phyloP scores from a whole-genome alignment of 495 filamentous ascomycete species.

The Penicillium tannophilum region DNA sequence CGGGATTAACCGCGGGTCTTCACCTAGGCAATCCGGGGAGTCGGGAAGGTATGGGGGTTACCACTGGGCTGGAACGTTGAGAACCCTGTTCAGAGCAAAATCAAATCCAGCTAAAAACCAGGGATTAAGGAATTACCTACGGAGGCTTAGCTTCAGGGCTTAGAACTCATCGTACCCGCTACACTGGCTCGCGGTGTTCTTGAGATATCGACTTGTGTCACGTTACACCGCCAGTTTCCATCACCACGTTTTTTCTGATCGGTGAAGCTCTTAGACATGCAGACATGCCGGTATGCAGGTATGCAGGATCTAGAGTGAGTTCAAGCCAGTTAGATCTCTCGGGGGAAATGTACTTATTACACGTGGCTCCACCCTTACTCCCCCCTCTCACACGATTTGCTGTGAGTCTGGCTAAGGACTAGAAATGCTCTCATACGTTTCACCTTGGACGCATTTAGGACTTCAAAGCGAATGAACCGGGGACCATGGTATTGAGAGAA shows the following conservation, averaged over 20 bases:
- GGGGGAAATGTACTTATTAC: neutral
- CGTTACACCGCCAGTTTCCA: neutral
- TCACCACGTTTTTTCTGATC: neutral
- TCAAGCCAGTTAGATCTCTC: neutral
- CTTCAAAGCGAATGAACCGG: neutral
- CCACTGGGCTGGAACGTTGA: neutral
- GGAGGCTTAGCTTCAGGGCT: no score
- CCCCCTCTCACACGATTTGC: no score
- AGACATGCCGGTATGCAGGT: neutral
- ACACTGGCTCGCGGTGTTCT: neutral
- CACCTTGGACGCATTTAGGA: neutral
- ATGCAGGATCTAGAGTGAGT: neutral
- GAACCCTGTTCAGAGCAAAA: neutral
- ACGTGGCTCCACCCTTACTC: neutral
- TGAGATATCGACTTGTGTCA: neutral
- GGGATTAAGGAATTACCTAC: no score
- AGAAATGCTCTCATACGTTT: neutral
- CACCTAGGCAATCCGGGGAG: slow-evolving; percentile 1
- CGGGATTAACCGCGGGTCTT: slow-evolving; percentile 1
- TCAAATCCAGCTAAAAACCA: neutral
- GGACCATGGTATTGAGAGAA: neutral
- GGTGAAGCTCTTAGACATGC: neutral
- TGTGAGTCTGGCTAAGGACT: no score
- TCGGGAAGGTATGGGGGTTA: neutral
- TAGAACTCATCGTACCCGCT: neutral